phyloP scores from a whole-genome alignment of 2,329 filamentous ascomycete species.

The Aspergillus vadensis region DNA sequence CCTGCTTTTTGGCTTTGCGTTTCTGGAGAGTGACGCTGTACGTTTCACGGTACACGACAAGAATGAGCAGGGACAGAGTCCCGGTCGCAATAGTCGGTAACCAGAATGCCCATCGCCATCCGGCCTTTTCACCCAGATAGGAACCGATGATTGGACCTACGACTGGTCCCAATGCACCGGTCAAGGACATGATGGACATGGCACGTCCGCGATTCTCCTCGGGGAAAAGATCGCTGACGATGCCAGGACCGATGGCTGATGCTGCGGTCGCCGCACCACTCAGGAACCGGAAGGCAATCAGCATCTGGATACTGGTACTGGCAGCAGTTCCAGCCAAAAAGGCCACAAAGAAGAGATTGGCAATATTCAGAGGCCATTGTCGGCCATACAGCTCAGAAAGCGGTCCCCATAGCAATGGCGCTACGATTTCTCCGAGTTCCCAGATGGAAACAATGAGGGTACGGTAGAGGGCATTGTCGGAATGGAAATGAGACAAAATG shows the following conservation, averaged over 20 bases:
- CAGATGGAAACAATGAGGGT: constrained; percentile 10
- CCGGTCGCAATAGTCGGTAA: neutral
- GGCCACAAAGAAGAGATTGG: constrained; percentile 16
- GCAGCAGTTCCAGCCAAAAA: constrained; percentile 14
- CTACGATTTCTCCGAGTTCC: constrained; percentile 13
- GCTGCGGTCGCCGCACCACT: constrained; percentile 11
- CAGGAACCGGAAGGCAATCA: constrained; percentile 16
- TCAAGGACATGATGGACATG: constrained; percentile 5
- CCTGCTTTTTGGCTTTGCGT: neutral
- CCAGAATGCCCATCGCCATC: constrained; percentile 13
- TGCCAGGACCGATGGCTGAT: constrained; percentile 1
- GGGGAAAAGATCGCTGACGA: neutral
- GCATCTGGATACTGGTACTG: constrained; percentile 4
- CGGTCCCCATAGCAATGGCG: constrained; percentile 14
- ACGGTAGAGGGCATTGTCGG: constrained; percentile 7
- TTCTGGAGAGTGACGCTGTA: neutral
- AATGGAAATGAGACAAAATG: constrained; percentile 1
- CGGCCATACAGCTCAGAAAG: constrained; percentile 16
- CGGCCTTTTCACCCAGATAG: neutral
- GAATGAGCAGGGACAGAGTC: neutral
- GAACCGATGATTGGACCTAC: constrained; percentile 5
- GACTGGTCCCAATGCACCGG: neutral
- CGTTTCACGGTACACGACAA: constrained; percentile 5
- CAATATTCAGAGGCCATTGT: constrained; percentile 12
- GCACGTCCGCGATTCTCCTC: neutral